These are phyloP conservation scores for Fraxinus pennsylvanica DNA, from an alignment of 257 asterid species.

Conservation along the genomic window DNA sequence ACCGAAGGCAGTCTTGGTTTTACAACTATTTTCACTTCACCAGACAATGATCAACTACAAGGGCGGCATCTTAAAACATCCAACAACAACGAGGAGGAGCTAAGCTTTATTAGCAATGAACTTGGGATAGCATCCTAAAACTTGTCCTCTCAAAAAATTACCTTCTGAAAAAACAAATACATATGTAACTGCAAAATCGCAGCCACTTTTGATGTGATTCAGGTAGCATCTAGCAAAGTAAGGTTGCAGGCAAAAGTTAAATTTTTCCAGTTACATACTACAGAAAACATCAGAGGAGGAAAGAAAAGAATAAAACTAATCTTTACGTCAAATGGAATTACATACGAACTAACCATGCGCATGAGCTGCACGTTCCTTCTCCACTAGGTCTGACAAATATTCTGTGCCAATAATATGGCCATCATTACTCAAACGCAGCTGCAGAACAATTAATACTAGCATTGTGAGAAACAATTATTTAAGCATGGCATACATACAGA, in stretches of 20 bases:
- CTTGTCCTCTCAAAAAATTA: neutral
- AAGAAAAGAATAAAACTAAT: slow-evolving; percentile 19
- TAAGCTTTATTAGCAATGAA: neutral
- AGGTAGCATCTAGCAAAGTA: neutral
- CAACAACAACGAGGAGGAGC: neutral
- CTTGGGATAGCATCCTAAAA: too few species aligned
- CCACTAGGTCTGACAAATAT: slow-evolving; percentile 89
- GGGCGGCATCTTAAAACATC: neutral
- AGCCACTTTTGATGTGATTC: neutral
- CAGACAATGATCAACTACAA: neutral
- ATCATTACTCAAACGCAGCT: slow-evolving; percentile 83
- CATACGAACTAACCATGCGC: slow-evolving; percentile 67
- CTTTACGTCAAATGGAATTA: neutral
- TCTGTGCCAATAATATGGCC: slow-evolving; percentile 89
- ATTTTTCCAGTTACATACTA: slow-evolving; percentile 7
- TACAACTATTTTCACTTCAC: neutral
- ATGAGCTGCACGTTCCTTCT: slow-evolving; percentile 73
- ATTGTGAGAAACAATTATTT: slow-evolving; percentile 13
- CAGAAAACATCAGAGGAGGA: neutral
- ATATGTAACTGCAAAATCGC: neutral
- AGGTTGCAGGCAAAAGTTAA: slow-evolving; percentile 2
- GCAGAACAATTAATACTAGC: slow-evolving; percentile 40
- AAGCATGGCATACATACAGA: neutral
- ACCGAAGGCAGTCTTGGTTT: neutral
- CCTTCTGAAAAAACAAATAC: neutral